Evolutionary conservation across 2,329 filamentous ascomycete species (phyloP).

Genomic region (Hirsutella thompsonii): DNA sequence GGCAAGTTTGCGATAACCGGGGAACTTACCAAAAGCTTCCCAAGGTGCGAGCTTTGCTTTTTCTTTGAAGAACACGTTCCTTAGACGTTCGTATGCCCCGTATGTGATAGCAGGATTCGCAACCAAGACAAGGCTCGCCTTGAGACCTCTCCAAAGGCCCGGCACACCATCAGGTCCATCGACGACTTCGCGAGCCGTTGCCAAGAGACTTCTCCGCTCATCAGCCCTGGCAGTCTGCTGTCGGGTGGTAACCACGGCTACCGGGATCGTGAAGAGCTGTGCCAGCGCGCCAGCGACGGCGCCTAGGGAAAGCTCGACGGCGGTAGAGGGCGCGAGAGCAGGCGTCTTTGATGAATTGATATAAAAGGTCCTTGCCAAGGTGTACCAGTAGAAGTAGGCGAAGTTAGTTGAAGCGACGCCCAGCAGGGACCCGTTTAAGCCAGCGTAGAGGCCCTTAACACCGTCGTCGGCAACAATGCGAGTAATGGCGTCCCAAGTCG

Average conservation of each 20-base stretch:
- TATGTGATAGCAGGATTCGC: slow-evolving; percentile 97
- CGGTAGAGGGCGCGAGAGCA: slow-evolving; percentile 53
- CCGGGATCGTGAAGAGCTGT: slow-evolving; percentile 91
- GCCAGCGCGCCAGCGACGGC: slow-evolving; percentile 82
- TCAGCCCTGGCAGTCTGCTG: slow-evolving; percentile 84
- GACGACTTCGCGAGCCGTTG: slow-evolving; percentile 80
- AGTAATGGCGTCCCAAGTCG: slow-evolving; percentile 75
- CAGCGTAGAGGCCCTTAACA: slow-evolving; percentile 70
- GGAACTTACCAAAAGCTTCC: slow-evolving; percentile 77
- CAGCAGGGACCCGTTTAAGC: slow-evolving; percentile 73
- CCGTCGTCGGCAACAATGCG: slow-evolving; percentile 79
- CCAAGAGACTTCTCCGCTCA: slow-evolving; percentile 75
- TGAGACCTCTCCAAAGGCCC: slow-evolving; percentile 88
- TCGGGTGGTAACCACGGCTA: slow-evolving; percentile 87
- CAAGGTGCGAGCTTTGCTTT: slow-evolving; percentile 63
- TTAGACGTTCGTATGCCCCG: slow-evolving; percentile 84
- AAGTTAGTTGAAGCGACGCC: slow-evolving; percentile 97
- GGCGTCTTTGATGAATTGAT: slow-evolving; percentile 40
- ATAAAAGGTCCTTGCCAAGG: slow-evolving; percentile 72
- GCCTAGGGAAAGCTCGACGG: slow-evolving; percentile 71
- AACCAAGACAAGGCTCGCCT: slow-evolving; percentile 89
- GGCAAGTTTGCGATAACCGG: background rate
- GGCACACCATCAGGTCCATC: slow-evolving; percentile 79
- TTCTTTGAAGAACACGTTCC: slow-evolving; percentile 63
- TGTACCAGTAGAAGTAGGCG: slow-evolving; percentile 99